phyloP scores from a whole-genome alignment of 495 filamentous ascomycete genomes.

The Mytilinidion resinicola region DNA sequence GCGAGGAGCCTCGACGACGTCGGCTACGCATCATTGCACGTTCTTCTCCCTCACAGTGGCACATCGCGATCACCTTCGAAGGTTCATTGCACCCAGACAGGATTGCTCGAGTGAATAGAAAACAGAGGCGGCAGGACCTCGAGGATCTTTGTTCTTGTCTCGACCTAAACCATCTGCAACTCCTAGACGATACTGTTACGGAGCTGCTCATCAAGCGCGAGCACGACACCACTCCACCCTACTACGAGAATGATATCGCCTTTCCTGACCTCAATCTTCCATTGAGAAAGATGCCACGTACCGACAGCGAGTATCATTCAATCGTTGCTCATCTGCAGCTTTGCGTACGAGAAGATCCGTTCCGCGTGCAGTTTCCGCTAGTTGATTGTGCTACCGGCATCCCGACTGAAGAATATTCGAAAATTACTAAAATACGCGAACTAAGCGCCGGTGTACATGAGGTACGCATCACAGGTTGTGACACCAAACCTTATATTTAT shows the following conservation, averaged over 20 bases:
- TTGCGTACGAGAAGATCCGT: slow-evolving; percentile 17
- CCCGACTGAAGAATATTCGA: slow-evolving; percentile 1
- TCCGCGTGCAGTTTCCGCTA: slow-evolving; percentile 12
- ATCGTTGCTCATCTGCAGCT: slow-evolving; percentile 5
- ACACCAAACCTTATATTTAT: no score
- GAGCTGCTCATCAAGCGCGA: slow-evolving; percentile 20
- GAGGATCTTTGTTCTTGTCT: slow-evolving; percentile 23
- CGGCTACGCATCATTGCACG: slow-evolving; percentile 7
- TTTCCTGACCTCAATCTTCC: slow-evolving; percentile 6
- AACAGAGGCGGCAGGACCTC: slow-evolving; percentile 20
- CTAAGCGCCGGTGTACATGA: no score
- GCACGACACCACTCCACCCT: slow-evolving; percentile 3
- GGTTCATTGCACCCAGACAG: slow-evolving; percentile 22
- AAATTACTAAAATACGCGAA: slow-evolving; percentile 10
- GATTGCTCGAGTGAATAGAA: slow-evolving; percentile 7
- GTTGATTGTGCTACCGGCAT: background rate
- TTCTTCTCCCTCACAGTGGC: slow-evolving; percentile 12
- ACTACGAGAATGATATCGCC: background rate
- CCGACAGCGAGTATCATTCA: slow-evolving; percentile 12
- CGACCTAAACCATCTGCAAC: slow-evolving; percentile 17
- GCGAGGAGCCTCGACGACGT: slow-evolving; percentile 10
- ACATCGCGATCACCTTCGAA: slow-evolving; percentile 23
- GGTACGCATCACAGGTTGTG: no score
- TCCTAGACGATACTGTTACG: slow-evolving; percentile 22
- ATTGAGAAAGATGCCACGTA: no score